Conservation (phyloP, 2,329 filamentous ascomycete species). For the Colletotrichum australisinense region DNA sequence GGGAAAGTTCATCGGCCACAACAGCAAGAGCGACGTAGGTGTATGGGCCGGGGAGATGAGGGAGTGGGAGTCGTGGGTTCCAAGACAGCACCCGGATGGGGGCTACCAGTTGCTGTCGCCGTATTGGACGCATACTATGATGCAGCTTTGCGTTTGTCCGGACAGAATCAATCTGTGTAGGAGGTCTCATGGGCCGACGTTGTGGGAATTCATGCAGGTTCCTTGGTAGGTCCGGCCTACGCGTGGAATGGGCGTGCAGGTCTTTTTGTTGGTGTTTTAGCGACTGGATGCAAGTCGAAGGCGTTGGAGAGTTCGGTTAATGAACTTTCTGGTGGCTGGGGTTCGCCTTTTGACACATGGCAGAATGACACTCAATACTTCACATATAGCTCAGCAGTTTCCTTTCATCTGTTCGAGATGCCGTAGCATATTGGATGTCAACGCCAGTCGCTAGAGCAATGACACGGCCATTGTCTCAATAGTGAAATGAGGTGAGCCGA, state of each 20-base stretch:
- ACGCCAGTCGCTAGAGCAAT: neutral
- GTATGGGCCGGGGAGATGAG: neutral
- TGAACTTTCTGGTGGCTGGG: neutral
- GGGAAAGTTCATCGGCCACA: slow-evolving; percentile 47
- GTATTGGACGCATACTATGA: neutral
- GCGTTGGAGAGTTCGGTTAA: neutral
- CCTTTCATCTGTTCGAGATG: too few relatives aligned
- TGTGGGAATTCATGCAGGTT: slow-evolving; percentile 13
- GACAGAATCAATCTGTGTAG: neutral
- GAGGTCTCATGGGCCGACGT: neutral
- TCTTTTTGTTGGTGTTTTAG: neutral
- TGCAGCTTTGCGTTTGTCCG: neutral
- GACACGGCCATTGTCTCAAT: neutral
- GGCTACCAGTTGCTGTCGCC: slow-evolving; percentile 20
- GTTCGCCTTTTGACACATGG: too few relatives aligned
- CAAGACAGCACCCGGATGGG: neutral
- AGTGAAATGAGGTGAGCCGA: neutral
- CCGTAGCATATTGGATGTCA: neutral
- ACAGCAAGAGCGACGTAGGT: slow-evolving; percentile 30
- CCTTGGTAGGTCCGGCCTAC: neutral
- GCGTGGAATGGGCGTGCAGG: neutral
- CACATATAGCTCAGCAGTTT: too few relatives aligned
- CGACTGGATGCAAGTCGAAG: neutral
- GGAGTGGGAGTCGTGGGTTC: slow-evolving; percentile 8
- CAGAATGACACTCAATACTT: too few relatives aligned